Percentiles rank a stretch among this genome's conserved stretches.
Conservation (phyloP, 139 green algal species). For the Medakamo hakoo region DNA sequence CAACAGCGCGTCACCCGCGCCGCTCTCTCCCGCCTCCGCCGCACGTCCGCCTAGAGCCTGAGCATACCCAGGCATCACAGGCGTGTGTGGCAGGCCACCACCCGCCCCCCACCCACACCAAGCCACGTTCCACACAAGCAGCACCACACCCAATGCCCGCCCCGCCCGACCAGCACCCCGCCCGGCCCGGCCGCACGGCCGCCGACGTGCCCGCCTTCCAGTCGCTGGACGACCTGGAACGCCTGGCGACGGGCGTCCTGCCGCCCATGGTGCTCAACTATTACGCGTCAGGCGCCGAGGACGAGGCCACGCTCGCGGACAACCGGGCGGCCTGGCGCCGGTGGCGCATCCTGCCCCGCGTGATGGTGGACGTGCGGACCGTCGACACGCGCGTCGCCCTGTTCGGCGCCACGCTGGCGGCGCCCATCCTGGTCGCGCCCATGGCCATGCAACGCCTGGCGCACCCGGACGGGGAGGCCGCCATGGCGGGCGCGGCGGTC, state of each 20-base stretch:
- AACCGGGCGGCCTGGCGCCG: constrained; percentile 27
- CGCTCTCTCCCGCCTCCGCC: too few species aligned
- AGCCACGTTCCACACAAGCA: too few species aligned
- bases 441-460: constrained; percentile 74
- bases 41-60: too few species aligned
- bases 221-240: constrained; percentile 12
- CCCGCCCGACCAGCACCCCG: too few species aligned
- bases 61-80: too few species aligned
- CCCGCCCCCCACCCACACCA: too few species aligned
- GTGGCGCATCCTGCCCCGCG: constrained; percentile 35
- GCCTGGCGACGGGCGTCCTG: constrained; percentile 10
- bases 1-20: too few species aligned
- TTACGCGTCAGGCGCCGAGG: constrained; percentile 24
- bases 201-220: neutral
- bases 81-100: too few species aligned
- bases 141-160: neutral
- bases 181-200: too few species aligned
- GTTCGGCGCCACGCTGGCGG: constrained; percentile 16
- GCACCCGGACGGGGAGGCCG: constrained; percentile 49
- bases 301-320: constrained; percentile 22
- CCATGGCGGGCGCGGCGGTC: constrained; percentile 23
- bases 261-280: constrained; percentile 22
- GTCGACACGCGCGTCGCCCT: constrained; percentile 23
- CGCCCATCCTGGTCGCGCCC: constrained; percentile 61
- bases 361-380: constrained; percentile 38